Percentiles rank a stretch among this genome's conserved stretches.
Conservation (phyloP, 1,284 basidiomycete genomes). For the Malassezia vespertilionis region DNA sequence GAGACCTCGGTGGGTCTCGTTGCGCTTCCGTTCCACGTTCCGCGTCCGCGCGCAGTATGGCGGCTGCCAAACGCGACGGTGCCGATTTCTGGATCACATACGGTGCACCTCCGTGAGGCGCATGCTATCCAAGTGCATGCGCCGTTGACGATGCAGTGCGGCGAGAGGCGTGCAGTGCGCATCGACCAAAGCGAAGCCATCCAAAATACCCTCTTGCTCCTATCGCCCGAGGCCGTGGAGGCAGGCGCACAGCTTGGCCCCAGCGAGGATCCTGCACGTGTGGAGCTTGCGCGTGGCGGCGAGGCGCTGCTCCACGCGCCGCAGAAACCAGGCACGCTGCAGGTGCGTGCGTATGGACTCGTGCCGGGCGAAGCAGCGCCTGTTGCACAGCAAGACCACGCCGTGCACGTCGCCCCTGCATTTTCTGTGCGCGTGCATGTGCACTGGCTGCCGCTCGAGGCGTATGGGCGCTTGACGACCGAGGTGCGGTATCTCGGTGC, state of each 20-base stretch:
- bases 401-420: background rate
- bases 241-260: slow-evolving; percentile 3
- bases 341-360: background rate
- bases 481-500: background rate
- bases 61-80: background rate
- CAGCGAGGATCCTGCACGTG: too few species aligned
- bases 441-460: background rate
- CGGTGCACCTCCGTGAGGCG: too few species aligned
- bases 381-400: background rate
- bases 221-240: background rate
- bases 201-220: background rate
- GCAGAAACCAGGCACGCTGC: background rate
- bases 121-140: background rate
- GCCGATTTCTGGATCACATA: too few species aligned
- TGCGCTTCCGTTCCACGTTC: background rate
- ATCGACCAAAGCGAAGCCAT: background rate
- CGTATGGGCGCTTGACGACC: background rate
- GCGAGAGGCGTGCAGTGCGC: background rate
- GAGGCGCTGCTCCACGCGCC: slow-evolving; percentile 1
- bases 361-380: background rate
- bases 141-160: background rate
- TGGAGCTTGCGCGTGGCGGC: background rate
- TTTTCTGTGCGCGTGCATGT: slow-evolving; percentile 2
- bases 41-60: background rate
- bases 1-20: background rate